Base-by-base conservation (phyloP, 164 flowering plant genomes). In the Brasenia schreberi region DNA sequence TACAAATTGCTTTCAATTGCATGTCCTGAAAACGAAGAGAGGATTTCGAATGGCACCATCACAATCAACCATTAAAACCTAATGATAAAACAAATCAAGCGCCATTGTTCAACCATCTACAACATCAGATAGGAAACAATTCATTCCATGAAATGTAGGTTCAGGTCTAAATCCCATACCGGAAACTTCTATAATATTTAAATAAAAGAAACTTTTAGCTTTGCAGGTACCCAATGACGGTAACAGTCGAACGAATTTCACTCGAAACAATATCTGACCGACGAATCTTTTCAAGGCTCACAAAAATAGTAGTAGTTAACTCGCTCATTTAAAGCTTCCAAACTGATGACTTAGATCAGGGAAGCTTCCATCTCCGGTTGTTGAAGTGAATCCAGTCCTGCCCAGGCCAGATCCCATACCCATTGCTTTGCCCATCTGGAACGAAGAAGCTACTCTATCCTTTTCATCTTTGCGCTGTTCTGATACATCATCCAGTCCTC, bases 341-440 rank as follows among this genome's bases (percentile, higher is more conserved):
- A 72, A 92, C 63, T 82, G 83, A 42, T 81, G 81, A 65, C 80
- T 67, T 19, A 76, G 79, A 70, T 67, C 78, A 9, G 98, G 85
- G 76, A 90, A 93, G 72, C 83, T 64, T 70, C 82, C 87, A 71
- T 84, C 84, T 11, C 56, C 42, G 11, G 64, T n/a, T 59, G 73
- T 17, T 33, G 88, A 70, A 42, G 78, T 27, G 65, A 78, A 77
- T 11, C 91, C 87, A 2, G 95, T 73, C 65, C 59, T 80, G 70
- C 87, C 85, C 49, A 82, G 77, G 65, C 88, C 91, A 12, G 88
- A 78, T 0, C 95, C 96, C 1, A 67, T 23, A 27, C 94, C 96
- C 97, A 91, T 91, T 43, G 94, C 88, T 74, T 77, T 73, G 7
- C 97, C 97, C 93, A 83, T 89, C 81, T 79, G 79, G 62, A 64